Evolutionary conservation across 495 filamentous ascomycete genomes (phyloP).

Genomic region (Talaromyces borbonicus): DNA sequence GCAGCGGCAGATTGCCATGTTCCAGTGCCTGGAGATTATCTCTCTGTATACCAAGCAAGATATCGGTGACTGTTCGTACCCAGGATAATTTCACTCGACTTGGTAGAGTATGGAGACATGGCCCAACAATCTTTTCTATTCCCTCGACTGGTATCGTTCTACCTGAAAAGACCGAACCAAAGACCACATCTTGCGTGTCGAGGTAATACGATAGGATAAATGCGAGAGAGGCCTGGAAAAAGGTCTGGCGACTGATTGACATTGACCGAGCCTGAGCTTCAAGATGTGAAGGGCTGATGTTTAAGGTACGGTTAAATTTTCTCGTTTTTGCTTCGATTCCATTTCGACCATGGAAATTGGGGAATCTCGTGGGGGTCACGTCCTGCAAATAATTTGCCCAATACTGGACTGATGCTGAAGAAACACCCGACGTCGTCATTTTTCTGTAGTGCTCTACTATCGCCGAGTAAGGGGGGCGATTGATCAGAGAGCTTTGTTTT

Average conservation of each 20-base stretch:
- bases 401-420: conserved; percentile 45
- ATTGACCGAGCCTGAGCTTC: conserved; percentile 20
- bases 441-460: conserved; percentile 25
- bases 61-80: conserved; percentile 40
- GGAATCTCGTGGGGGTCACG: conserved; percentile 19
- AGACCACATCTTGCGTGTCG: conserved; percentile 55
- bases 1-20: conserved; percentile 47
- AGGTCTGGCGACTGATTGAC: conserved; percentile 35
- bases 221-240: conserved; percentile 62
- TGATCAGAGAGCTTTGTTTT: conserved; percentile 8
- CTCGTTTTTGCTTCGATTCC: conserved; percentile 9
- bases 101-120: conserved; percentile 60
- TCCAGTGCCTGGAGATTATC: conserved; percentile 50
- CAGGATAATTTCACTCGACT: conserved; percentile 44
- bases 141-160: conserved; percentile 53
- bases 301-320: conserved; percentile 27
- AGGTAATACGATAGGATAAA: conserved; percentile 53
- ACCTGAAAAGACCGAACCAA: conserved; percentile 70
- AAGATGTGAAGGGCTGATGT: conserved; percentile 17
- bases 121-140: conserved; percentile 63
- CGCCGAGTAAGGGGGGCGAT: conserved; percentile 18
- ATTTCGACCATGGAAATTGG: conserved; percentile 16
- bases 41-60: conserved; percentile 50
- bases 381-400: conserved; percentile 51
- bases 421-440: conserved; percentile 25